phyloP scores from a whole-genome alignment of 2,329 filamentous ascomycete species.

The Geosmithia morbida region DNA sequence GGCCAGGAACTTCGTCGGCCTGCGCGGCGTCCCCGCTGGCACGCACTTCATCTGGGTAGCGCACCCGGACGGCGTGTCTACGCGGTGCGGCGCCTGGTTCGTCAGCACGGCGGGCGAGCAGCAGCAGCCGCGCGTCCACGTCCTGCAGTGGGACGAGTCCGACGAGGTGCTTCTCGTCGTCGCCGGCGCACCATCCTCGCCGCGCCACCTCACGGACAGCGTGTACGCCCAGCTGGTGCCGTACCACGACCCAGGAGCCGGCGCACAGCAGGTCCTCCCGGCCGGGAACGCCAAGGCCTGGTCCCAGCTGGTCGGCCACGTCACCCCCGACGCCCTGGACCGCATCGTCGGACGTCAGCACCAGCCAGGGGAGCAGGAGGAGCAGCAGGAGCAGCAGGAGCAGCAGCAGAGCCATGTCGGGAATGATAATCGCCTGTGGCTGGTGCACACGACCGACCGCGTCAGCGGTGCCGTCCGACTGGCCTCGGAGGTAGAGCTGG shows the following conservation, averaged over 20 bases:
- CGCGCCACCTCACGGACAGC: slow-evolving; percentile 17
- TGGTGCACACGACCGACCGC: slow-evolving; percentile 37
- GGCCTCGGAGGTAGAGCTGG: slow-evolving; percentile 22
- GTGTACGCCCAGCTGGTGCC: slow-evolving; percentile 27
- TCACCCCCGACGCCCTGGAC: slow-evolving; percentile 28
- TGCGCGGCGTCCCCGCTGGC: slow-evolving; percentile 39
- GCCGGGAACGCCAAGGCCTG: slow-evolving; percentile 25
- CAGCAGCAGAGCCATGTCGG: too few relatives aligned
- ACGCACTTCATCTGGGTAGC: slow-evolving; percentile 47
- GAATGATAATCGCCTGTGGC: slow-evolving; percentile 29
- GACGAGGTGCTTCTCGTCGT: slow-evolving; percentile 38
- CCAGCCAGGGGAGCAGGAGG: too few relatives aligned
- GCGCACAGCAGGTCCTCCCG: slow-evolving; percentile 6
- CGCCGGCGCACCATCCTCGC: slow-evolving; percentile 20
- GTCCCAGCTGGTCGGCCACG: slow-evolving; percentile 32
- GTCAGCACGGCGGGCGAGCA: slow-evolving; percentile 14
- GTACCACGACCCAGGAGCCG: slow-evolving; percentile 22
- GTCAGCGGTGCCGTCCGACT: slow-evolving; percentile 27
- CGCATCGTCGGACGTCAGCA: slow-evolving; percentile 27
- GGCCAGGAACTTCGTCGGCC: slow-evolving; percentile 32
- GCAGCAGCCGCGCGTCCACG: slow-evolving; percentile 18
- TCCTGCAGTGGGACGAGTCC: slow-evolving; percentile 40
- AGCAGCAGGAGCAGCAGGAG: too few relatives aligned
- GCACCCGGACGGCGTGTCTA: slow-evolving; percentile 28
- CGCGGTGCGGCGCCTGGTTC: slow-evolving; percentile 45